Conservation (phyloP, 2,329 filamentous ascomycete genomes). For the Colletotrichum scovillei region DNA sequence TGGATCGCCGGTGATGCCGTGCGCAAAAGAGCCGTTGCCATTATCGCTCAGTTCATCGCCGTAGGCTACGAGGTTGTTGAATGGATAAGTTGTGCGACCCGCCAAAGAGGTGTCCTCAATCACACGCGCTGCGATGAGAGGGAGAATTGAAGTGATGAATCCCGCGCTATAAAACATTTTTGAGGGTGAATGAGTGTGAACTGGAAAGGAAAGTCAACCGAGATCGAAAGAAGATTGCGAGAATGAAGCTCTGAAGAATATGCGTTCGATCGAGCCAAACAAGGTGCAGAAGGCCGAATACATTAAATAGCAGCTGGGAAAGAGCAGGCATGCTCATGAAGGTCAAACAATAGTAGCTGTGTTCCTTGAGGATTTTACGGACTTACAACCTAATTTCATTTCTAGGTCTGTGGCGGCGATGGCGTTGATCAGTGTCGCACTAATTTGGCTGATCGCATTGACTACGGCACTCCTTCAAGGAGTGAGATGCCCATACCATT, state of each 20-base stretch:
- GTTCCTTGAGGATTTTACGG: not conserved
- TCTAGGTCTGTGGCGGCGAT: not conserved
- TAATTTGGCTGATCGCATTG: not conserved
- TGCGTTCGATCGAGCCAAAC: not conserved
- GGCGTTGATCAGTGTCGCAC: not conserved
- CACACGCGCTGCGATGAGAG: not conserved
- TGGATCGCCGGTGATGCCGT: slow-evolving; percentile 5
- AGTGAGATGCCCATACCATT: not conserved
- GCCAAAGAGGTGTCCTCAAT: not conserved
- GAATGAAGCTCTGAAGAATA: not conserved
- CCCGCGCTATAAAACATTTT: not conserved
- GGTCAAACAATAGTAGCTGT: not conserved
- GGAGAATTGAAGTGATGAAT: not conserved
- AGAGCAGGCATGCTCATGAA: not conserved
- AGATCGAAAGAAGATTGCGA: not conserved
- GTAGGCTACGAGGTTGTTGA: not conserved
- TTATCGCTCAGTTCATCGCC: not conserved
- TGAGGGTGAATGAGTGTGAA: not conserved
- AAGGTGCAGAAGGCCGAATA: not conserved
- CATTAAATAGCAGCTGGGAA: not conserved
- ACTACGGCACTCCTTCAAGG: not conserved
- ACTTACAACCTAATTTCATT: not conserved
- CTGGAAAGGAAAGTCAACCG: not conserved
- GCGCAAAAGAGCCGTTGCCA: not conserved
- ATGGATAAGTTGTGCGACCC: not conserved